A percentile compares a stretch with the other conserved stretches of the same genome.
phyloP scores from a whole-genome alignment of 495 filamentous ascomycete species.

The Xylaria bambusicola region DNA sequence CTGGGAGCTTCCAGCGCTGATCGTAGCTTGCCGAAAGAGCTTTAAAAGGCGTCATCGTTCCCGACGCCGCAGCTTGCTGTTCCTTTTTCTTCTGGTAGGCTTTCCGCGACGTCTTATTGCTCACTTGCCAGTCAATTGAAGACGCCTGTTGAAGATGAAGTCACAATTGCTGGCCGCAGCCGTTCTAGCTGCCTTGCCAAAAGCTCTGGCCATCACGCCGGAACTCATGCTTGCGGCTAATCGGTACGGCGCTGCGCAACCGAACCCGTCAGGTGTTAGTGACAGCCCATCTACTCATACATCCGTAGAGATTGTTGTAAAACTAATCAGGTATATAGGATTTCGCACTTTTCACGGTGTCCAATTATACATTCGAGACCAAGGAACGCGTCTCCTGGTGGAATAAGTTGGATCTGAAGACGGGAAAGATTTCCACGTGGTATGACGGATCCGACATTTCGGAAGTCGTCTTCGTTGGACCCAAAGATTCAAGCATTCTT shows the following conservation, averaged over 20 bases:
- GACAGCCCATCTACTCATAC: background rate
- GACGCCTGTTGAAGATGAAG: conserved; percentile 27
- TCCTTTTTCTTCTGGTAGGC: conserved; percentile 9
- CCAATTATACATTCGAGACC: conserved; percentile 69
- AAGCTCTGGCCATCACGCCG: conserved; percentile 31
- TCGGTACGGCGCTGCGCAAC: conserved; percentile 31
- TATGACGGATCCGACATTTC: conserved; percentile 58
- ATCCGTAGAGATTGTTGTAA: background rate
- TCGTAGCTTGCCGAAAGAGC: conserved; percentile 10
- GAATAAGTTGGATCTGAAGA: conserved; percentile 63
- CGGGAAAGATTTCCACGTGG: conserved; percentile 61
- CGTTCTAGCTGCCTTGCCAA: conserved; percentile 30
- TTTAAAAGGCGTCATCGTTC: conserved; percentile 16
- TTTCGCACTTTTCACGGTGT: conserved; percentile 39
- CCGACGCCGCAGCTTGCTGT: background rate
- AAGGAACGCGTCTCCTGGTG: conserved; percentile 64
- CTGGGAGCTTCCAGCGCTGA: conserved; percentile 2
- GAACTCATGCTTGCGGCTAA: conserved; percentile 35
- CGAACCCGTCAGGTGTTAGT: conserved; percentile 36
- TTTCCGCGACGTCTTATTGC: conserved; percentile 5
- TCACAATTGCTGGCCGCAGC: conserved; percentile 27
- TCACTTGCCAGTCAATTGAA: conserved; percentile 9
- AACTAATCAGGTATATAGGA: conserved; percentile 21
- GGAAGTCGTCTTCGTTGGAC: conserved; percentile 65
- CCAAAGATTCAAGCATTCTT: conserved; percentile 52